phyloP scores from a whole-genome alignment of 768 basidiomycete genomes.

The Plicaturopsis crispa region DNA sequence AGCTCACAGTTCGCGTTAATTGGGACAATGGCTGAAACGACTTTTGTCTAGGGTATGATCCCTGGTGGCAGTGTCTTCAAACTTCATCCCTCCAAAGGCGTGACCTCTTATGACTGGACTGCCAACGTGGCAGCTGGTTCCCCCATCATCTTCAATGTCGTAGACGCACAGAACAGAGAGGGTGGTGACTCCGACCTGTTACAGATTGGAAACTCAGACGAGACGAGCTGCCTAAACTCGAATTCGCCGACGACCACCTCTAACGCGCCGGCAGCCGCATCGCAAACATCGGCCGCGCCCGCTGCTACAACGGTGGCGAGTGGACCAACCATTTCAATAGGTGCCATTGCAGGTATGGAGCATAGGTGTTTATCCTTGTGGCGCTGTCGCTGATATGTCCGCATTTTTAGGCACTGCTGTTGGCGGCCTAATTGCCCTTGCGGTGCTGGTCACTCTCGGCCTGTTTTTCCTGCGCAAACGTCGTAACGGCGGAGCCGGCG shows the following conservation, averaged over 20 bases:
- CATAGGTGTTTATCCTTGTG: background rate
- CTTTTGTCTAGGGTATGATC: constrained; percentile 41
- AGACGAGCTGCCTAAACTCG: constrained; percentile 42
- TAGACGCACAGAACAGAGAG: constrained; percentile 37
- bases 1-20: constrained; percentile 15
- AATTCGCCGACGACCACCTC: constrained; percentile 47
- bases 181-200: constrained; percentile 57
- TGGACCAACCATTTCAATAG: constrained; percentile 20
- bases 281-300: constrained; percentile 10
- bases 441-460: constrained; percentile 41
- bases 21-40: too few species aligned
- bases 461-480: constrained; percentile 39
- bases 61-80: constrained; percentile 50
- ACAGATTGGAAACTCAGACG: constrained; percentile 38
- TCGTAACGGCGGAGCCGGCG: constrained; percentile 13
- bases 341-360: constrained; percentile 39
- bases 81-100: constrained; percentile 32
- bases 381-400: background rate
- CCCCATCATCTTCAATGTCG: constrained; percentile 48
- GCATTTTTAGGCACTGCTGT: constrained; percentile 25
- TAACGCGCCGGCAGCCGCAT: constrained; percentile 9
- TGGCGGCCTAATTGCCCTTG: constrained; percentile 45
- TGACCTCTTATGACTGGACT: constrained; percentile 42
- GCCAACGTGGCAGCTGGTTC: constrained; percentile 53
- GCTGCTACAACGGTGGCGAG: constrained; percentile 13